Evolutionary conservation across 139 green algal genomes (phyloP).

Genomic region (Volvox africanus): DNA sequence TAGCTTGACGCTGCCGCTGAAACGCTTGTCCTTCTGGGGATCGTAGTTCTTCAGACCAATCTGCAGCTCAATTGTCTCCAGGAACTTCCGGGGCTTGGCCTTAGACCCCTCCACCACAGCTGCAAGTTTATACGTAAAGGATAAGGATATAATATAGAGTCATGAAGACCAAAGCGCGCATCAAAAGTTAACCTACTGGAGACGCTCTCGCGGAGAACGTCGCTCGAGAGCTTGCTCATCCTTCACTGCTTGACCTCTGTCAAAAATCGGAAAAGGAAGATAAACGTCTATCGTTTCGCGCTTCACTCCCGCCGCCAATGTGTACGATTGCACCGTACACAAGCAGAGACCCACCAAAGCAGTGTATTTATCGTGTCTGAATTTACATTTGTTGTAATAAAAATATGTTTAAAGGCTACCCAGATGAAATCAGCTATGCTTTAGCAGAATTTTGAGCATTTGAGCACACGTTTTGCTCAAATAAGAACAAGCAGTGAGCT

Average conservation of each 20-base stretch:
- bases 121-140: slow-evolving; percentile 10
- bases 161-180: not conserved
- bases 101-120: slow-evolving; percentile 83
- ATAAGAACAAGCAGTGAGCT: too few relatives aligned
- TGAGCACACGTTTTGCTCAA: too few relatives aligned
- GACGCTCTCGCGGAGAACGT: slow-evolving; percentile 82
- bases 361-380: too few relatives aligned
- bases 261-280: slow-evolving; percentile 25
- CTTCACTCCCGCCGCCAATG: not conserved
- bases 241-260: slow-evolving; percentile 50
- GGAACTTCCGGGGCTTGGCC: slow-evolving; percentile 98
- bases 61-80: slow-evolving; percentile 99
- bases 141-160: not conserved
- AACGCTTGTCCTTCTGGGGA: slow-evolving; percentile 99
- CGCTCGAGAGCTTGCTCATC: slow-evolving; percentile 83
- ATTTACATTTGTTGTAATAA: too few relatives aligned
- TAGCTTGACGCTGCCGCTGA: slow-evolving; percentile 98
- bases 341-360: too few relatives aligned
- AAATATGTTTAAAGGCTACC: too few relatives aligned
- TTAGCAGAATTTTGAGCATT: too few relatives aligned
- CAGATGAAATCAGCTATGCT: too few relatives aligned
- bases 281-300: not conserved
- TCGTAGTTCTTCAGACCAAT: slow-evolving; percentile 99
- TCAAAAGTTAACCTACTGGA: slow-evolving; percentile 51
- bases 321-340: not conserved